Evolutionary conservation across 2,329 filamentous ascomycete species (phyloP).

Genomic region (Aspergillus sp.): DNA sequence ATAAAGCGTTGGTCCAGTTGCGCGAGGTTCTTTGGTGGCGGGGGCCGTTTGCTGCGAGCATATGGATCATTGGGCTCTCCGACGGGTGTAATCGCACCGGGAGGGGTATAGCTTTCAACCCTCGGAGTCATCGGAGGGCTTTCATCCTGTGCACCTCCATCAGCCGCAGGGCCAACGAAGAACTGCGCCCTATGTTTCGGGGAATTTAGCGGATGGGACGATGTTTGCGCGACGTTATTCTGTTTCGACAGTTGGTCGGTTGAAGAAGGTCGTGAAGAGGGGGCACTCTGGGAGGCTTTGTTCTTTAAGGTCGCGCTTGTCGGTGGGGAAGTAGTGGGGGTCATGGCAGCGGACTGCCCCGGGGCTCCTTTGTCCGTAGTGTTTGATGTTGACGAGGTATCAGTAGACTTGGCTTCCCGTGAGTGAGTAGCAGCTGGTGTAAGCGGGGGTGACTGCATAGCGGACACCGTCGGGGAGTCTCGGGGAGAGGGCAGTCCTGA

Average conservation of each 20-base stretch:
- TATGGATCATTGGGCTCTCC: slow-evolving; percentile 85
- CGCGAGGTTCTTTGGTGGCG: slow-evolving; percentile 65
- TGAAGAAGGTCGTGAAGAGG: slow-evolving; percentile 44
- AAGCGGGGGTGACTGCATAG: slow-evolving; percentile 83
- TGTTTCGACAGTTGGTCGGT: slow-evolving; percentile 45
- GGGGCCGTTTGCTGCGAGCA: slow-evolving; percentile 74
- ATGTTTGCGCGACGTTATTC: slow-evolving; percentile 46
- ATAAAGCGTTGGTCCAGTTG: slow-evolving; percentile 80
- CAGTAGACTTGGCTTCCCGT: slow-evolving; percentile 50
- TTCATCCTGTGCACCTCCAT: slow-evolving; percentile 58
- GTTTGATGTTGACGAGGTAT: slow-evolving; percentile 34
- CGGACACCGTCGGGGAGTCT: slow-evolving; percentile 66
- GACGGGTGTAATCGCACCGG: slow-evolving; percentile 74
- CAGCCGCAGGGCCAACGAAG: slow-evolving; percentile 57
- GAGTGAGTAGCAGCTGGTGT: slow-evolving; percentile 78
- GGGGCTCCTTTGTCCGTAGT: slow-evolving; percentile 36
- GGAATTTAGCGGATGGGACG: slow-evolving; percentile 46
- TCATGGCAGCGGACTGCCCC: slow-evolving; percentile 45
- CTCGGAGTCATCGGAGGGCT: slow-evolving; percentile 64
- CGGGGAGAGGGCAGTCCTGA: slow-evolving; percentile 66
- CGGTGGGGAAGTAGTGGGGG: slow-evolving; percentile 57
- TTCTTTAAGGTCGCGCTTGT: slow-evolving; percentile 35
- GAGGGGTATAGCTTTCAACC: slow-evolving; percentile 55
- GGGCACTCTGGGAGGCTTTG: slow-evolving; percentile 35
- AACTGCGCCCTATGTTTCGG: slow-evolving; percentile 56